Conservation (phyloP, 805 yeast genomes). For the Candida germanica region DNA sequence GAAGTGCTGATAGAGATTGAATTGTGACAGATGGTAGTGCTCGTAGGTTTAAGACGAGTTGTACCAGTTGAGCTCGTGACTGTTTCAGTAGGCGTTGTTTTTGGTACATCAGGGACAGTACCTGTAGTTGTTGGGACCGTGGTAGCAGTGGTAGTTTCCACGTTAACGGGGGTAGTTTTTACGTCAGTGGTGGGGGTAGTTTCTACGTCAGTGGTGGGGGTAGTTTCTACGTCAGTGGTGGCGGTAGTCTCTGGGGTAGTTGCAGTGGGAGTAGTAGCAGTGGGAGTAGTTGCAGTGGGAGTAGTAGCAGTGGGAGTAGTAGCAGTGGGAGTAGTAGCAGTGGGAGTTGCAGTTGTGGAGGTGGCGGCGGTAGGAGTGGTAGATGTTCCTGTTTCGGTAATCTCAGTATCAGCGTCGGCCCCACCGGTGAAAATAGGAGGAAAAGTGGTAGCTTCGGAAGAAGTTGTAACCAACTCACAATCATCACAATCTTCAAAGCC, state of each 20-base stretch:
- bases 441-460: conserved; percentile 3
- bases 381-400: neutral
- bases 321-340: too few species aligned
- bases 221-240: neutral
- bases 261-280: too few species aligned
- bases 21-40: neutral
- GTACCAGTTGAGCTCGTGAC: neutral
- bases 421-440: conserved; percentile 6
- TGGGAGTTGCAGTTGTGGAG: neutral
- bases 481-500: conserved; percentile 13
- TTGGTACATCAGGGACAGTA: neutral
- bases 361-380: conserved; percentile 1
- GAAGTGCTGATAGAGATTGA: neutral
- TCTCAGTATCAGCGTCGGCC: neutral
- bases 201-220: conserved; percentile 5
- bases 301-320: too few species aligned
- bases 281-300: too few species aligned
- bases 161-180: conserved; percentile 7
- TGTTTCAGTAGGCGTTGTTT: neutral
- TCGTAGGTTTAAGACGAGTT: too few species aligned
- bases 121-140: conserved; percentile 1
- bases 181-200: conserved; percentile 1
- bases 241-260: too few species aligned
- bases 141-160: conserved; percentile 2
- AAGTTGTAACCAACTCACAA: conserved; percentile 12